Conservation (phyloP, 2,329 filamentous ascomycete genomes). For the Lithohypha guttulata region DNA sequence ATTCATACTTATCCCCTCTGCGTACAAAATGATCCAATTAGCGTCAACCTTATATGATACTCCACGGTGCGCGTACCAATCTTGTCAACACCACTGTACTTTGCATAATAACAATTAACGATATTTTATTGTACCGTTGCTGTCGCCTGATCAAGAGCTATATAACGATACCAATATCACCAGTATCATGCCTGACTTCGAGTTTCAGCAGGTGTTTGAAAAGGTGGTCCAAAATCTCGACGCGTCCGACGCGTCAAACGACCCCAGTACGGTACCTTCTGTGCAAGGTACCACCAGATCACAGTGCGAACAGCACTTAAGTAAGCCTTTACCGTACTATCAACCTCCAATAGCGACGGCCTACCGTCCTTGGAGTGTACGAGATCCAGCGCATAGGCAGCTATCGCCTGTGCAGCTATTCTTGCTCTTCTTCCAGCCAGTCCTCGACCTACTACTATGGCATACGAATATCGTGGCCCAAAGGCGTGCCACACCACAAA, state of each 20-base stretch:
- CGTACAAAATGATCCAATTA: no score
- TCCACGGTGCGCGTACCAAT: no score
- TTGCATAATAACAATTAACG: no score
- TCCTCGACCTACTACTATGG: neutral
- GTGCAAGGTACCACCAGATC: neutral
- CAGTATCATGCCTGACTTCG: neutral
- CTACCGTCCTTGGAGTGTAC: neutral
- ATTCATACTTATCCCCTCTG: no score
- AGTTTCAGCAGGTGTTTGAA: slow-evolving; percentile 50
- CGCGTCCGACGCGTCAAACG: neutral
- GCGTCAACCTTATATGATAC: no score
- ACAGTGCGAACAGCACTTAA: neutral
- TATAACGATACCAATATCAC: neutral
- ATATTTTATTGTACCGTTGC: neutral
- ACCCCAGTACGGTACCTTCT: neutral
- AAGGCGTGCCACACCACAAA: neutral
- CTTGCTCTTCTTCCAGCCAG: slow-evolving; percentile 1
- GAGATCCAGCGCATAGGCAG: neutral
- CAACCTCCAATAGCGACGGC: neutral
- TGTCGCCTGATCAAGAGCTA: neutral
- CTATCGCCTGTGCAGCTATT: slow-evolving; percentile 1
- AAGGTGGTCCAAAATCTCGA: slow-evolving; percentile 30
- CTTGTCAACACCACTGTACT: no score
- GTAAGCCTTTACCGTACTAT: neutral
- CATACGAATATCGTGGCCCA: neutral